phyloP scores from a whole-genome alignment of 2,329 filamentous ascomycete species.

The Epichloe scottii region DNA sequence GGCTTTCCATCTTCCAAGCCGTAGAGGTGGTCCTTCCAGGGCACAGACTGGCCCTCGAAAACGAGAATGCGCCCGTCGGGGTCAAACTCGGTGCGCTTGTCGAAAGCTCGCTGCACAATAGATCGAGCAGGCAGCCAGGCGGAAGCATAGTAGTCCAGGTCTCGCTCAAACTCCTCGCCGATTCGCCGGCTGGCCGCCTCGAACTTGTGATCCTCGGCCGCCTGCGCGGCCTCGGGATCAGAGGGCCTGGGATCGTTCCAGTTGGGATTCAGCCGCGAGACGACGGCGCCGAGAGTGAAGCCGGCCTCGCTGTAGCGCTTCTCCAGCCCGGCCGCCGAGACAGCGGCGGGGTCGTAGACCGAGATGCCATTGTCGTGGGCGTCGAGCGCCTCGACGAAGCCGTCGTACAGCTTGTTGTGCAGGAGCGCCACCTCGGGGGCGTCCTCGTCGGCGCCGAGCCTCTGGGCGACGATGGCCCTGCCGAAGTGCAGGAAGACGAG shows the following conservation, averaged over 20 bases:
- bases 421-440: constrained; percentile 59
- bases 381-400: constrained; percentile 91
- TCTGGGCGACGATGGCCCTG: constrained; percentile 60
- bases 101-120: constrained; percentile 66
- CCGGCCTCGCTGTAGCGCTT: constrained; percentile 76
- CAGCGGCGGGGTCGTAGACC: constrained; percentile 58
- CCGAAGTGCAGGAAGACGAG: constrained; percentile 96
- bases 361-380: constrained; percentile 95
- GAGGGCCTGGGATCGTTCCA: constrained; percentile 55
- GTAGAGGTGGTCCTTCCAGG: constrained; percentile 96
- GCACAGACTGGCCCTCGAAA: constrained; percentile 63
- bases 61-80: constrained; percentile 68
- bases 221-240: constrained; percentile 46
- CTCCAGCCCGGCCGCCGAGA: constrained; percentile 59
- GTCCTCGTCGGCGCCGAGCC: constrained; percentile 37
- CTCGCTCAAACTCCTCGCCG: constrained; percentile 75
- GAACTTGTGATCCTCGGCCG: constrained; percentile 72
- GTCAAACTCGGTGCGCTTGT: constrained; percentile 54
- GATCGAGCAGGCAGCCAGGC: constrained; percentile 82
- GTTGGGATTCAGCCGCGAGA: constrained; percentile 66
- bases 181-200: constrained; percentile 66
- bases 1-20: constrained; percentile 56
- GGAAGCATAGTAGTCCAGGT: constrained; percentile 60
- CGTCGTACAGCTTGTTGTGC: constrained; percentile 80
- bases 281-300: constrained; percentile 74